Evolutionary conservation across 1,284 basidiomycete genomes (phyloP).

Genomic region (Cyathus pygmaeus): DNA sequence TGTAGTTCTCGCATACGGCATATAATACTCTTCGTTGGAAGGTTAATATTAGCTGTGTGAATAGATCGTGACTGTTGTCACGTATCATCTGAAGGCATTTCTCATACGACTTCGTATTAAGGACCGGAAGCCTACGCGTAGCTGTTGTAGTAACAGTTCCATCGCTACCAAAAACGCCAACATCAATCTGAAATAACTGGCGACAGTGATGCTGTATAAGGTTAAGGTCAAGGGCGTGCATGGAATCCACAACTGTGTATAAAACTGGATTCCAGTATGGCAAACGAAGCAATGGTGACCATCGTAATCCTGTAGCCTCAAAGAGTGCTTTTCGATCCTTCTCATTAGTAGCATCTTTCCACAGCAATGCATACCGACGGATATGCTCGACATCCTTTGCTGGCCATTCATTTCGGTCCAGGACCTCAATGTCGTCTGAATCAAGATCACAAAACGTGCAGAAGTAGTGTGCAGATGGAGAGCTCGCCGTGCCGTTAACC

Average conservation of each 20-base stretch:
- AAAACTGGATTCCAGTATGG: constrained; percentile 47
- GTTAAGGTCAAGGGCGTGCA: constrained; percentile 46
- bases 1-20: constrained; percentile 21
- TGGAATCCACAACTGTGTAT: constrained; percentile 42
- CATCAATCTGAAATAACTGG: constrained; percentile 35
- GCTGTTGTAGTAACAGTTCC: constrained; percentile 1
- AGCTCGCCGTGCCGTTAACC: constrained; percentile 9
- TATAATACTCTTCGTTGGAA: constrained; percentile 16
- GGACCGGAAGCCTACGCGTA: neutral
- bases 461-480: constrained; percentile 26
- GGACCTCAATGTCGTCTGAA: constrained; percentile 35
- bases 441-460: constrained; percentile 44
- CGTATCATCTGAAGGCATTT: constrained; percentile 12
- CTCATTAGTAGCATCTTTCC: constrained; percentile 17
- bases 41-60: no score
- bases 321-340: constrained; percentile 15
- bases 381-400: constrained; percentile 18
- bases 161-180: constrained; percentile 21
- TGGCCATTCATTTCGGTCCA: constrained; percentile 32
- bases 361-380: constrained; percentile 22
- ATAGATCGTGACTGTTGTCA: neutral
- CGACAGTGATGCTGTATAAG: constrained; percentile 35
- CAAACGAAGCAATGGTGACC: constrained; percentile 31
- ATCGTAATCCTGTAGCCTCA: constrained; percentile 28
- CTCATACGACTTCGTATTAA: neutral